Evolutionary conservation across 1,139 yeast species (phyloP).

Genomic region (Diutina siamensis): DNA sequence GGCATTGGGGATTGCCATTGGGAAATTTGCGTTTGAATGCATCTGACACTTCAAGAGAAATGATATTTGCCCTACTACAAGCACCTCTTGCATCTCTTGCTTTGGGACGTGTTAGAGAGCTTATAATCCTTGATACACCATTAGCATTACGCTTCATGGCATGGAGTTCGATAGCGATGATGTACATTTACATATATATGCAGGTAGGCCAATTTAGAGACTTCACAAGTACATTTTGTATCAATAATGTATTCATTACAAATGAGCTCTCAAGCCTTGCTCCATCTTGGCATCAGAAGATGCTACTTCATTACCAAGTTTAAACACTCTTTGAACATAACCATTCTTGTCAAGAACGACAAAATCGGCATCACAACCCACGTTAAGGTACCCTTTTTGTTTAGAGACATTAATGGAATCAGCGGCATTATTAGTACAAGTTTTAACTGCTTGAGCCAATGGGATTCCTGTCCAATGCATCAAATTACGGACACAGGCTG

Average conservation of each 20-base stretch:
- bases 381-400: conserved; percentile 39
- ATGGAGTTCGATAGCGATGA: neutral
- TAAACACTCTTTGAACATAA: conserved; percentile 37
- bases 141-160: neutral
- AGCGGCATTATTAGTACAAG: conserved; percentile 51
- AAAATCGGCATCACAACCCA: conserved; percentile 51
- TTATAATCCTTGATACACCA: neutral
- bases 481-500: conserved; percentile 43
- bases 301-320: conserved; percentile 27
- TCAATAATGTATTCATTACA: neutral
- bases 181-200: too few relatives aligned
- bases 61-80: neutral
- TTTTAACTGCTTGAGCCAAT: conserved; percentile 42
- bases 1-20: neutral
- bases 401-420: conserved; percentile 29
- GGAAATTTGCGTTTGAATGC: neutral
- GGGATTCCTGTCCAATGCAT: conserved; percentile 40
- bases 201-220: too few relatives aligned
- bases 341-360: conserved; percentile 38
- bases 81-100: neutral
- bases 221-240: neutral
- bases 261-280: neutral
- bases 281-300: neutral
- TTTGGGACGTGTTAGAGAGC: neutral
- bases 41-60: neutral